A percentile compares a stretch with the other conserved stretches of the same genome.
These are phyloP conservation scores for Lipomyces lipofer DNA, from an alignment of 805 yeast species.

Conservation along the genomic window DNA sequence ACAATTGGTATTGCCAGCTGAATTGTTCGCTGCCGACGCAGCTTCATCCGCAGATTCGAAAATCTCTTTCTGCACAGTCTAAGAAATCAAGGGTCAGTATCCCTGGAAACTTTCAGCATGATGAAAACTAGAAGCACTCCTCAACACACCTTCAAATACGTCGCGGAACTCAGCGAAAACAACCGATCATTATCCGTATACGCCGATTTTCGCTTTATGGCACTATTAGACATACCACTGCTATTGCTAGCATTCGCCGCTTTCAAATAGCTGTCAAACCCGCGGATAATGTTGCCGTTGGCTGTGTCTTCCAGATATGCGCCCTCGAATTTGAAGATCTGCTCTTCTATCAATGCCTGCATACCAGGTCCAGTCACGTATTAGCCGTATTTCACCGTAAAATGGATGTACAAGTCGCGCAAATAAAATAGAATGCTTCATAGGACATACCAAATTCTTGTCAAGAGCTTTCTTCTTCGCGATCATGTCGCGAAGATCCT, in stretches of 20 bases:
- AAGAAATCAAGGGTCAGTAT: background rate
- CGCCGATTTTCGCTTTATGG: conserved; percentile 13
- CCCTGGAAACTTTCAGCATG: background rate
- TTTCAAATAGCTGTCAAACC: conserved; percentile 79
- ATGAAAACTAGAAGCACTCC: too few relatives aligned
- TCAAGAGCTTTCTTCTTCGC: conserved; percentile 65
- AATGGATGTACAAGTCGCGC: background rate
- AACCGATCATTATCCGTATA: conserved; percentile 28
- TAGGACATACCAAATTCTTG: conserved; percentile 41
- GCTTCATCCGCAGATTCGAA: conserved; percentile 16
- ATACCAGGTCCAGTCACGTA: conserved; percentile 35
- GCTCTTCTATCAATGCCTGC: conserved; percentile 67
- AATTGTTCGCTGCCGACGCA: background rate
- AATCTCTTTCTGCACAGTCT: conserved; percentile 24
- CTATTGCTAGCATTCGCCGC: conserved; percentile 1
- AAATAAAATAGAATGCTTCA: background rate
- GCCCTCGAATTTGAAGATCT: conserved; percentile 74
- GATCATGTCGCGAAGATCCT: conserved; percentile 64
- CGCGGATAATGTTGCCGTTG: conserved; percentile 81
- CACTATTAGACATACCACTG: conserved; percentile 1
- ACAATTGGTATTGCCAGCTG: background rate
- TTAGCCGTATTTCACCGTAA: background rate
- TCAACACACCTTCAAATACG: conserved; percentile 24
- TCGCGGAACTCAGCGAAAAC: conserved; percentile 33
- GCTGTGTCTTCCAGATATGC: conserved; percentile 70